Evolutionary conservation across 202 grass and related monocot species (phyloP), one percentile per base, ranked within the genome.

Genomic region (Setaria italica): DNA sequence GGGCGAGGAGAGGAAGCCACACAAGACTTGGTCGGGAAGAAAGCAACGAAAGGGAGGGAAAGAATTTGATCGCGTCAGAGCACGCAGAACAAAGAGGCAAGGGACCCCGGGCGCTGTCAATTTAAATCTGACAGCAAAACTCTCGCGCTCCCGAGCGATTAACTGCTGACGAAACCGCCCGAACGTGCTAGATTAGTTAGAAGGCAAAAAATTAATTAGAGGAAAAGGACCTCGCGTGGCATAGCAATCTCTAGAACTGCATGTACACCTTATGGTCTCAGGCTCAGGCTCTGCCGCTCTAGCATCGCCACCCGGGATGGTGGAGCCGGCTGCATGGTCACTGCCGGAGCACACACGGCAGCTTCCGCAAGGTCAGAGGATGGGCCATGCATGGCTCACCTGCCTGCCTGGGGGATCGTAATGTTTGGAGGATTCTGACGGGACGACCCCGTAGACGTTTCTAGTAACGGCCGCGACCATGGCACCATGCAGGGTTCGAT

Each of bases 21-120:
- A 14, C 11, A 2, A 88, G 70, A 86, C 91, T 74, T 88, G 90
- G 70, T 79, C 29, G 11, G 46, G 75, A 91, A 88, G 91, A 59
- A 93, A 90, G 79, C 59, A 74, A 70, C 72, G 70, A 33, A 55
- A 55, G 13, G 70, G 82, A 82, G 72, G 89, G 33, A 84, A 87
- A 70, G 77, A 82, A 90, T 74, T 88, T 75, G 64, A 87, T 76
- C 51, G 57, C 41, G 39, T 45, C 71, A 51, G 75, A 75, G 43
- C 39, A 51, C 49, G 49, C 17, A 56, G 53, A 20, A 56, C 68
- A 72, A 53, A 32, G 73, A 60, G 21, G 77, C 46, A n/a, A 9
- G 48, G 39, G 39, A 41, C 21, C 21, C 21, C 43, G n/a, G 57
- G 16, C 12, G 11, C 80, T 86, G 43, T 81, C 62, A 21, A 66